Percentiles rank a stretch among this genome's conserved stretches.
Evolutionary conservation across 345 rosid genomes (phyloP).

Genomic region (Ceriops zippeliana): DNA sequence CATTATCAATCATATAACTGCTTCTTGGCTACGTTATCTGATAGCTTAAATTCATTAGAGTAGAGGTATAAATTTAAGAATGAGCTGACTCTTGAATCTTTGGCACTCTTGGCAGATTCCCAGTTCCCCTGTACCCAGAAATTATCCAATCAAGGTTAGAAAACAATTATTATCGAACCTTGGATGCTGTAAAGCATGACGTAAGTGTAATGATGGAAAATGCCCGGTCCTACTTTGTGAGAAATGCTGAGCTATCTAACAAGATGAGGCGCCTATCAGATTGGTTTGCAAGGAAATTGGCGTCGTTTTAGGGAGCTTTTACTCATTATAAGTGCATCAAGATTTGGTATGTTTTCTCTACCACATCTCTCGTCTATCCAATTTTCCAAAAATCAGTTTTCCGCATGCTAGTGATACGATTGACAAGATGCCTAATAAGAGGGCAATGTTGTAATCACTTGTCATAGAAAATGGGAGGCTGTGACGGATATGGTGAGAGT

Average conservation of each 20-base stretch:
- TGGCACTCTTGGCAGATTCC: slow-evolving; percentile 19
- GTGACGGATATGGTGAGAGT: slow-evolving; percentile 3
- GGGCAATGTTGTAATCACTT: not conserved
- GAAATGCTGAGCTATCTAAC: slow-evolving; percentile 10
- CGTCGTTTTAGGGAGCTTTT: not conserved
- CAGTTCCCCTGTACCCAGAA: slow-evolving; percentile 30
- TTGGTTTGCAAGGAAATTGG: slow-evolving; percentile 19
- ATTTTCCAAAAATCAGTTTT: slow-evolving; percentile 12
- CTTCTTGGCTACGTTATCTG: not conserved
- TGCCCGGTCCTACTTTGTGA: slow-evolving; percentile 15
- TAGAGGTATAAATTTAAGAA: not conserved
- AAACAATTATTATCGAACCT: slow-evolving; percentile 22
- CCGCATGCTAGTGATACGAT: not conserved
- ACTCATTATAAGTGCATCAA: not conserved
- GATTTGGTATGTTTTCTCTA: not conserved
- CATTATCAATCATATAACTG: not conserved
- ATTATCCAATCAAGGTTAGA: slow-evolving; percentile 20
- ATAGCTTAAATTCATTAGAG: not conserved
- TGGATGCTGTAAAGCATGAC: slow-evolving; percentile 29
- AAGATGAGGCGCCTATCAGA: slow-evolving; percentile 20
- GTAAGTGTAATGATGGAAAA: slow-evolving; percentile 25
- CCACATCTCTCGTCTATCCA: not conserved
- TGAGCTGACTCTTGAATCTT: not conserved
- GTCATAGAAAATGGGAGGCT: not conserved
- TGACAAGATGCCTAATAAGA: not conserved